Evolutionary conservation across 1,139 yeast species (phyloP).

Genomic region (Zygosaccharomyces sapae): DNA sequence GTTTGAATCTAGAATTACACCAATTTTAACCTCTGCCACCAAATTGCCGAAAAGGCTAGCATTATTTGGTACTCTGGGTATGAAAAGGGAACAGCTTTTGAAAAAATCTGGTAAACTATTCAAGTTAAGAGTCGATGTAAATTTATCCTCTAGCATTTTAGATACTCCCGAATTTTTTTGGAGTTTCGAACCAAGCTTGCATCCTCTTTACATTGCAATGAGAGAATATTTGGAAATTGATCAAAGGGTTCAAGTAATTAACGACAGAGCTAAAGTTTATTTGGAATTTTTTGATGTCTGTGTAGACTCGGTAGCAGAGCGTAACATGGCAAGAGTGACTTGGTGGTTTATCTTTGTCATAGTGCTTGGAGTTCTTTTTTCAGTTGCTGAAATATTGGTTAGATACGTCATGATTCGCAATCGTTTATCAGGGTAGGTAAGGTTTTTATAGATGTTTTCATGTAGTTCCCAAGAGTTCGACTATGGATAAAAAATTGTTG

Average conservation of each 20-base stretch:
- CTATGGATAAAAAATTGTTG: background rate
- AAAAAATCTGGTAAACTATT: conserved; percentile 87
- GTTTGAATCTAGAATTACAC: conserved; percentile 88
- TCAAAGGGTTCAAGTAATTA: conserved; percentile 86
- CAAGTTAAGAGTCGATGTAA: conserved; percentile 88
- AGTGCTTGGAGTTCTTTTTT: conserved; percentile 70
- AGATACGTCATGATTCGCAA: conserved; percentile 48
- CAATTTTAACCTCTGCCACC: conserved; percentile 76
- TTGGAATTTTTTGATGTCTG: conserved; percentile 89
- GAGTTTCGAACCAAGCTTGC: conserved; percentile 93
- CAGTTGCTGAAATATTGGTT: conserved; percentile 53
- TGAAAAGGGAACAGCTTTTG: conserved; percentile 71
- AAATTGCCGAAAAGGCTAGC: conserved; percentile 87
- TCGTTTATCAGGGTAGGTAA: conserved; percentile 11
- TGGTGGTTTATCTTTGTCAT: conserved; percentile 85
- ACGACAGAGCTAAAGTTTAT: conserved; percentile 90
- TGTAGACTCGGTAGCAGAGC: conserved; percentile 90
- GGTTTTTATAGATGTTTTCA: conserved; percentile 3
- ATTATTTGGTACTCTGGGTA: conserved; percentile 78
- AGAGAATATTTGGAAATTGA: conserved; percentile 92
- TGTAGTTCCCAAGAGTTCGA: background rate
- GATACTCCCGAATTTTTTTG: conserved; percentile 97
- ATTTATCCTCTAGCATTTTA: conserved; percentile 79
- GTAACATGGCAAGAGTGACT: conserved; percentile 84
- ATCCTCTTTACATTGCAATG: conserved; percentile 84